Evolutionary conservation across 805 yeast species (phyloP).

Genomic region (Ogataea wickerhamii): DNA sequence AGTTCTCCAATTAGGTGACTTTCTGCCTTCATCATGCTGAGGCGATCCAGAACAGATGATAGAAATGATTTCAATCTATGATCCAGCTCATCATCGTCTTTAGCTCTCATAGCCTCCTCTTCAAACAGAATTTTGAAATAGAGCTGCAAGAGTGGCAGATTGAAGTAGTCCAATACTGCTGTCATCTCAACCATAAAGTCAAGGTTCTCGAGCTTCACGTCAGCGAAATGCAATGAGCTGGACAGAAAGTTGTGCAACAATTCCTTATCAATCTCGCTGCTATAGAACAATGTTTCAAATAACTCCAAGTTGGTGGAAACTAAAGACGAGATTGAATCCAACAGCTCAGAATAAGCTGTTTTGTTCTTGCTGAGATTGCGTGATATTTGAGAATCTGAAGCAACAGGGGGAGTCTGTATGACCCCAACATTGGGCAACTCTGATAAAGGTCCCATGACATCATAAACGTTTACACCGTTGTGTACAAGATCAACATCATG

Average conservation of each 20-base stretch:
- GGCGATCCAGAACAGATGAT: conserved; percentile 10
- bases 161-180: conserved; percentile 34
- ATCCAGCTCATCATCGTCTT: conserved; percentile 13
- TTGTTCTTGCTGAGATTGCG: conserved; percentile 5
- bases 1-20: conserved; percentile 33
- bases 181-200: conserved; percentile 17
- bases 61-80: conserved; percentile 9
- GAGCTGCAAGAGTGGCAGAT: conserved; percentile 40
- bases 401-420: conserved; percentile 18
- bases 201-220: conserved; percentile 3
- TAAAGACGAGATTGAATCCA: conserved; percentile 25
- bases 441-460: conserved; percentile 25
- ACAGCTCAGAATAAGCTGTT: conserved; percentile 10
- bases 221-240: conserved; percentile 13
- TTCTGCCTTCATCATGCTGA: conserved; percentile 12
- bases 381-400: conserved; percentile 3
- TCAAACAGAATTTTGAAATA: conserved; percentile 33
- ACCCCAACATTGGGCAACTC: conserved; percentile 23
- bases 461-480: conserved; percentile 22
- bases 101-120: conserved; percentile 9
- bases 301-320: conserved; percentile 15
- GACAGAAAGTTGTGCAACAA: conserved; percentile 16
- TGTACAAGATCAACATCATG: conserved; percentile 19
- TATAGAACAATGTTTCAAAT: conserved; percentile 20
- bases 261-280: conserved; percentile 7